phyloP scores from a whole-genome alignment of 2,329 filamentous ascomycete species.

The Tolypocladium tundrense region DNA sequence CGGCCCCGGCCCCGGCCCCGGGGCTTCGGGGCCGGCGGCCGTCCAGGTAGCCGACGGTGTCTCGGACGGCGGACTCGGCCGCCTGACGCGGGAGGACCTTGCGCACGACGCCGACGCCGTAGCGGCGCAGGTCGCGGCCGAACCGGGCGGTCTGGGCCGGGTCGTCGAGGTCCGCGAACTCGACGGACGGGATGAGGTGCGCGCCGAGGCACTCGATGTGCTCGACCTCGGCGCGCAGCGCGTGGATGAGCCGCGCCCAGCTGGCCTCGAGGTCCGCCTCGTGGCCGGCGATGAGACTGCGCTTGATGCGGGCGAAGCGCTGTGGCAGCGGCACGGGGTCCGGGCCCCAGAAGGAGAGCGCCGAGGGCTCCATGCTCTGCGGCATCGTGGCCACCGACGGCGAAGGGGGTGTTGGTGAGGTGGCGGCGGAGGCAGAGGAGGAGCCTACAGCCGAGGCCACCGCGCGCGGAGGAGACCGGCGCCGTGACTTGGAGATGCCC shows the following conservation, averaged over 20 bases:
- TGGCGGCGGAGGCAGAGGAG: background rate
- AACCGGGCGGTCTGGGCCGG: slow-evolving; percentile 42
- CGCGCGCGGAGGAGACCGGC: background rate
- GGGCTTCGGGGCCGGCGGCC: slow-evolving; percentile 2
- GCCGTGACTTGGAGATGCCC: background rate
- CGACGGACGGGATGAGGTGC: slow-evolving; percentile 45
- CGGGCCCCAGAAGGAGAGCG: slow-evolving; percentile 46
- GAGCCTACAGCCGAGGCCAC: background rate
- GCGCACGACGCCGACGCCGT: slow-evolving; percentile 55
- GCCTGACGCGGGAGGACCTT: slow-evolving; percentile 49
- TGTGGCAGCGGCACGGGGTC: slow-evolving; percentile 48
- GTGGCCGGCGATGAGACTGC: slow-evolving; percentile 40
- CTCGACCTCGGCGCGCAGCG: slow-evolving; percentile 39
- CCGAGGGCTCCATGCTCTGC: slow-evolving; percentile 6
- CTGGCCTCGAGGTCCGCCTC: slow-evolving; percentile 44
- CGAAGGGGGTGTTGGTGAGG: background rate
- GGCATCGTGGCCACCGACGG: background rate
- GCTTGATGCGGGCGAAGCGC: slow-evolving; percentile 47
- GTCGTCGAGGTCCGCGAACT: slow-evolving; percentile 39
- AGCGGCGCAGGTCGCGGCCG: slow-evolving; percentile 44
- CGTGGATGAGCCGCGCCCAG: slow-evolving; percentile 43
- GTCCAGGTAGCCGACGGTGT: slow-evolving; percentile 44
- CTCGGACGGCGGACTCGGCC: slow-evolving; percentile 47
- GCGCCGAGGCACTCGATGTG: slow-evolving; percentile 40
- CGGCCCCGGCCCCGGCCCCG: background rate